Conservation (phyloP, 306 rosid species). For the Vigna reflexopilosa region DNA sequence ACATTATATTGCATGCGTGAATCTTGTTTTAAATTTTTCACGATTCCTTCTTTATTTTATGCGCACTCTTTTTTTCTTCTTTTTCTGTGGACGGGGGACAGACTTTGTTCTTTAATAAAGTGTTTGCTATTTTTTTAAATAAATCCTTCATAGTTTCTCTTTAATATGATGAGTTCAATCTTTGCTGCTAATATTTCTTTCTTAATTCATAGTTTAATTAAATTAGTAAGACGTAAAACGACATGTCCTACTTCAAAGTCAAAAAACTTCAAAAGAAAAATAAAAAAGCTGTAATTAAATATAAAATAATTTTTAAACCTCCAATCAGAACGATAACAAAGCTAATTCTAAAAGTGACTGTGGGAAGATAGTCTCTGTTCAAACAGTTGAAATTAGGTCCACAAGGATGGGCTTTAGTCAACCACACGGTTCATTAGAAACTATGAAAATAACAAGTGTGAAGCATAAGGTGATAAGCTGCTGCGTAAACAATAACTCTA, state of each 20-base stretch:
- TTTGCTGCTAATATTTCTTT: background rate
- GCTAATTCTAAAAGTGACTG: background rate
- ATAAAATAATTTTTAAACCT: too few relatives aligned
- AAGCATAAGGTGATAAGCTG: background rate
- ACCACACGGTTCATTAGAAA: background rate
- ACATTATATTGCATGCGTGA: slow-evolving; percentile 20
- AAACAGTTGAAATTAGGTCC: background rate
- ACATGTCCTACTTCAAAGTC: background rate
- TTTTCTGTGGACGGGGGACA: background rate
- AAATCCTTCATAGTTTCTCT: background rate
- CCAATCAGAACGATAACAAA: background rate
- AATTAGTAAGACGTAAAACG: background rate
- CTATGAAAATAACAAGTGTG: background rate
- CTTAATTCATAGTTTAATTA: background rate
- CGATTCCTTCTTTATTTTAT: background rate
- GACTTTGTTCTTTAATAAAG: background rate
- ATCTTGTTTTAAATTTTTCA: background rate
- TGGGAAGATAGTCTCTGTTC: background rate
- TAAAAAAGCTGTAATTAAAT: too few relatives aligned
- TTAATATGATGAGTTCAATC: background rate
- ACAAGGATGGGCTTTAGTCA: background rate
- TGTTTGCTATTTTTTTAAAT: background rate
- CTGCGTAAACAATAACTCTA: too few relatives aligned
- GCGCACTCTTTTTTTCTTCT: background rate
- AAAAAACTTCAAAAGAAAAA: background rate